Evolutionary conservation across 2,329 filamentous ascomycete species (phyloP).

Genomic region (Botrytis fragariae): DNA sequence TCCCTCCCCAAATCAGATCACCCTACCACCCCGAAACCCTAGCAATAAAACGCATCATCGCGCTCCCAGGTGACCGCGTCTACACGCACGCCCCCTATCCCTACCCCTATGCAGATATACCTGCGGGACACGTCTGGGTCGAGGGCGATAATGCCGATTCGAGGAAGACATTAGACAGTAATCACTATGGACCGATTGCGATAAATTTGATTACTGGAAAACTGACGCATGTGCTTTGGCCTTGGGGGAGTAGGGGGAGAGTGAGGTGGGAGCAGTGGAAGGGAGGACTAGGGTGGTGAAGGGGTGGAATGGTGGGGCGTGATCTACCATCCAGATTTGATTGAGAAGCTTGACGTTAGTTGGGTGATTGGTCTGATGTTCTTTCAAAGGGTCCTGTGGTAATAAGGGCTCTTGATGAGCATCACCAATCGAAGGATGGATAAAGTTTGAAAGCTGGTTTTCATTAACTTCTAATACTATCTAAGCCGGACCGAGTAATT

Average conservation of each 20-base stretch:
- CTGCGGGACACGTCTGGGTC: constrained; percentile 87
- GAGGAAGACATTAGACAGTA: constrained; percentile 74
- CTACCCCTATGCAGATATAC: constrained; percentile 59
- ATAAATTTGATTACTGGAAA: constrained; percentile 71
- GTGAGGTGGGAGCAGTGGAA: constrained; percentile 56
- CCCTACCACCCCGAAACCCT: constrained; percentile 67
- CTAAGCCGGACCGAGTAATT: background rate
- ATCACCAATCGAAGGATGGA: background rate
- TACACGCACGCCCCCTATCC: constrained; percentile 57
- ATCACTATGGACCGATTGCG: constrained; percentile 83
- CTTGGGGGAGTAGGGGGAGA: constrained; percentile 56
- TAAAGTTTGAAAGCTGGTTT: background rate
- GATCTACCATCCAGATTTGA: background rate
- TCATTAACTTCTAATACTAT: background rate
- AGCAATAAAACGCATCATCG: constrained; percentile 81
- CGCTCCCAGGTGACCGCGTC: constrained; percentile 74
- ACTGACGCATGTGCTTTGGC: constrained; percentile 71
- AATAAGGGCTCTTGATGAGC: background rate
- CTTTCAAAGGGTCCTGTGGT: background rate
- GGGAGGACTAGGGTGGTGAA: constrained; percentile 43
- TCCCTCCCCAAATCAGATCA: constrained; percentile 49
- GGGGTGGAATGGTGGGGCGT: constrained; percentile 25
- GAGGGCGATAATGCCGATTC: constrained; percentile 72
- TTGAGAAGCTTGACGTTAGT: background rate
- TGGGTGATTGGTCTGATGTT: background rate